Evolutionary conservation across 148 eudicot species (phyloP).

Genomic region (Amaranthus palmeri): DNA sequence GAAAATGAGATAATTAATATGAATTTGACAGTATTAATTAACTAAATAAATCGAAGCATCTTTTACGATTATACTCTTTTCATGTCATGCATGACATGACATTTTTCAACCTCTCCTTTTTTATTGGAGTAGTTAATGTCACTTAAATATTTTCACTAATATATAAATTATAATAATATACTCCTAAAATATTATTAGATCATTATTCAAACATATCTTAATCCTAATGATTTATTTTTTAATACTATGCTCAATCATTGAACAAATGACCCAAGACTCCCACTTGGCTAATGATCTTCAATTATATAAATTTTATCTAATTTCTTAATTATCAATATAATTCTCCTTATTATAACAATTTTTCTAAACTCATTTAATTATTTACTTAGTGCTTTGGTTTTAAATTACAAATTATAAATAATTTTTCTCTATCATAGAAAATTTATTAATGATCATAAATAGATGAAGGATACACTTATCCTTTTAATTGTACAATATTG

Average conservation of each 20-base stretch:
- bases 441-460: too few species aligned
- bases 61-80: background rate
- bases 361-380: too few species aligned
- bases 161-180: background rate
- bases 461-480: too few species aligned
- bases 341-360: background rate
- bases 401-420: background rate
- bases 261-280: conserved; percentile 1
- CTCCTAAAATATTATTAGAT: background rate
- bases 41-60: conserved; percentile 1
- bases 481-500: too few species aligned
- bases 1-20: too few species aligned
- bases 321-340: too few species aligned
- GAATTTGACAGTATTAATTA: too few species aligned
- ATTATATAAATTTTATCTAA: too few species aligned
- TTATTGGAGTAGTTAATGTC: background rate
- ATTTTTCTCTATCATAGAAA: background rate
- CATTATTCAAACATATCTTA: background rate
- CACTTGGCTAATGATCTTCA: too few species aligned
- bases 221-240: background rate
- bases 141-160: background rate
- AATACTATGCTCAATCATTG: conserved; percentile 13
- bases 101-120: background rate
- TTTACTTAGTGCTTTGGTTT: background rate
- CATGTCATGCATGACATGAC: conserved; percentile 1